Percentiles rank a stretch among this genome's conserved stretches.
Evolutionary conservation across 2,329 filamentous ascomycete species (phyloP).

Genomic region (Cladosporium phlei): DNA sequence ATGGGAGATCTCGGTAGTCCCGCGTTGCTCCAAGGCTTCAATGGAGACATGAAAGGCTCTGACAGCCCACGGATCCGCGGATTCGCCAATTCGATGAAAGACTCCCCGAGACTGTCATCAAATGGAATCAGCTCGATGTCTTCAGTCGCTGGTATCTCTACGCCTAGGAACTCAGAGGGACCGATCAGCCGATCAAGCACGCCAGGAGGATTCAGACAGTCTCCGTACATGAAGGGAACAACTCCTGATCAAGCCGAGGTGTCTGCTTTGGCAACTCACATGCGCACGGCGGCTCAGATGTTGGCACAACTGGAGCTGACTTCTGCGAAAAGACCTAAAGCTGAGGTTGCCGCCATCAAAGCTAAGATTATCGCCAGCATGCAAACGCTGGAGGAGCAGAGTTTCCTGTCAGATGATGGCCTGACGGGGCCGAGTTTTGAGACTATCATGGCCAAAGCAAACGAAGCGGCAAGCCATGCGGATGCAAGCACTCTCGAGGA

Average conservation of each 20-base stretch:
- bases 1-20: constrained; percentile 74
- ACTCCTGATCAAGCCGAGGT: constrained; percentile 71
- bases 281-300: constrained; percentile 85
- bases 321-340: constrained; percentile 71
- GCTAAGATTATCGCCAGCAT: constrained; percentile 86
- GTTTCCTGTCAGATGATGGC: constrained; percentile 70
- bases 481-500: constrained; percentile 54
- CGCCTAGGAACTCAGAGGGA: constrained; percentile 65
- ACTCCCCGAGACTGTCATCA: constrained; percentile 55
- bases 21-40: constrained; percentile 57
- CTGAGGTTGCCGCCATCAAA: constrained; percentile 77
- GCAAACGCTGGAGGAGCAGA: constrained; percentile 82
- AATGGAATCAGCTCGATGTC: constrained; percentile 58
- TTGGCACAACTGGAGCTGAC: constrained; percentile 76
- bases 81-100: constrained; percentile 23
- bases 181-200: constrained; percentile 65
- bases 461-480: constrained; percentile 47
- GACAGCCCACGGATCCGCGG: constrained; percentile 35
- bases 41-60: constrained; percentile 48
- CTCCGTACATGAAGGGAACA: constrained; percentile 47
- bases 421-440: constrained; percentile 68
- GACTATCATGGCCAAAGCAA: constrained; percentile 71
- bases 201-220: constrained; percentile 59
- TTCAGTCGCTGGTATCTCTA: constrained; percentile 56
- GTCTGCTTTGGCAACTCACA: constrained; percentile 76